Evolutionary conservation across 169 alveolate genomes (phyloP).

Genomic region (Plasmodium ovale): DNA sequence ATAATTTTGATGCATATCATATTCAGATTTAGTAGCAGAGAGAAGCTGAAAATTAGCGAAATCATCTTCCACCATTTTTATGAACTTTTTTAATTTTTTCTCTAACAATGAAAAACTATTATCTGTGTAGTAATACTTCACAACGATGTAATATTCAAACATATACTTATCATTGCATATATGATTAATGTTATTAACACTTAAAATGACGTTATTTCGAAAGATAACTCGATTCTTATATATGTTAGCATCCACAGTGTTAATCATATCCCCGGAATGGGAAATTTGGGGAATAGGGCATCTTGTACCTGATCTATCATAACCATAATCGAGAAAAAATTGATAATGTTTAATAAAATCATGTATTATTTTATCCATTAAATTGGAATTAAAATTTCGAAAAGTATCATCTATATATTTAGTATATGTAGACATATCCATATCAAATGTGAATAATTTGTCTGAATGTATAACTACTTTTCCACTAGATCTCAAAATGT

Average conservation of each 20-base stretch:
- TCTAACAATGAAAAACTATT: conserved; percentile 59
- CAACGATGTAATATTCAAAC: conserved; percentile 70
- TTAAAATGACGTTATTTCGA: conserved; percentile 37
- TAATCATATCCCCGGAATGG: neutral
- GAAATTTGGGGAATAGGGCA: neutral
- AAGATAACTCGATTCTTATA: conserved; percentile 59
- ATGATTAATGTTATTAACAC: conserved; percentile 65
- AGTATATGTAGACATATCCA: conserved; percentile 49
- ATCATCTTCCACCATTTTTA: conserved; percentile 21
- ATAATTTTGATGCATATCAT: conserved; percentile 28
- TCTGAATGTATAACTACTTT: conserved; percentile 68
- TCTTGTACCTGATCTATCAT: conserved; percentile 7
- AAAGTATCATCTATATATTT: conserved; percentile 72
- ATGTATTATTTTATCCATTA: conserved; percentile 68
- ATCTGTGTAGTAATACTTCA: conserved; percentile 60
- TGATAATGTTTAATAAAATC: conserved; percentile 42
- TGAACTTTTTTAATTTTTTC: conserved; percentile 53
- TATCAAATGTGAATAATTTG: conserved; percentile 61
- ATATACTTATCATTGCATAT: conserved; percentile 63
- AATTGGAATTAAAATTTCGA: conserved; percentile 45
- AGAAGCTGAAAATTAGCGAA: neutral
- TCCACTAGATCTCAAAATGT: conserved; percentile 64
- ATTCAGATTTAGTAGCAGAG: conserved; percentile 9
- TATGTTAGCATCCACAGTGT: neutral
- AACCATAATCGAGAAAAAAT: conserved; percentile 63